Conservation (phyloP, 2,329 filamentous ascomycete species). For the Drechslerella dactyloides region DNA sequence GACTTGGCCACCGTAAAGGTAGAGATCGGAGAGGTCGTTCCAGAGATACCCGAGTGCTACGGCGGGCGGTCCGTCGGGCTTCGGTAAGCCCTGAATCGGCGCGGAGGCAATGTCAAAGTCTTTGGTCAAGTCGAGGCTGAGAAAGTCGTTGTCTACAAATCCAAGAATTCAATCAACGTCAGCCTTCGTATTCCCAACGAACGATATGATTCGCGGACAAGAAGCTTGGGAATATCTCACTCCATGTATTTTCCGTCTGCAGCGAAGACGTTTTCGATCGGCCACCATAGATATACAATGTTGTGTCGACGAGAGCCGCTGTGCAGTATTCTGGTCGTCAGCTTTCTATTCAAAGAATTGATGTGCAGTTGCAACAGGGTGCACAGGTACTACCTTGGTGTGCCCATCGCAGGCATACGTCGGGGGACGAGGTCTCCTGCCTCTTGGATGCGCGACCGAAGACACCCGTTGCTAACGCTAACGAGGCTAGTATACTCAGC, state of each 20-base stretch:
- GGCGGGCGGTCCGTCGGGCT: constrained; percentile 72
- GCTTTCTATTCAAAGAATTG: constrained; percentile 3
- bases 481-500: constrained; percentile 20
- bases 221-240: constrained; percentile 59
- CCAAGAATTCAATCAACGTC: no score
- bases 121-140: constrained; percentile 73
- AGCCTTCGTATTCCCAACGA: neutral
- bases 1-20: constrained; percentile 76
- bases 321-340: constrained; percentile 45
- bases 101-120: constrained; percentile 74
- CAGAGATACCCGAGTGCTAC: constrained; percentile 76
- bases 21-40: constrained; percentile 73
- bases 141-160: constrained; percentile 70
- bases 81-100: constrained; percentile 67
- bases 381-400: constrained; percentile 34
- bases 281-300: constrained; percentile 77
- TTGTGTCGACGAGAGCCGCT: constrained; percentile 74
- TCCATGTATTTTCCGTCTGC: constrained; percentile 73
- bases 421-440: constrained; percentile 53
- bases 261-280: constrained; percentile 66
- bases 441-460: constrained; percentile 14
- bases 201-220: constrained; percentile 43
- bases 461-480: constrained; percentile 16
- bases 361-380: neutral
- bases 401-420: constrained; percentile 35